A percentile compares a stretch with the other conserved stretches of the same genome.
Evolutionary conservation across 768 basidiomycete genomes (phyloP).

Genomic region (Psilocybe cubensis): DNA sequence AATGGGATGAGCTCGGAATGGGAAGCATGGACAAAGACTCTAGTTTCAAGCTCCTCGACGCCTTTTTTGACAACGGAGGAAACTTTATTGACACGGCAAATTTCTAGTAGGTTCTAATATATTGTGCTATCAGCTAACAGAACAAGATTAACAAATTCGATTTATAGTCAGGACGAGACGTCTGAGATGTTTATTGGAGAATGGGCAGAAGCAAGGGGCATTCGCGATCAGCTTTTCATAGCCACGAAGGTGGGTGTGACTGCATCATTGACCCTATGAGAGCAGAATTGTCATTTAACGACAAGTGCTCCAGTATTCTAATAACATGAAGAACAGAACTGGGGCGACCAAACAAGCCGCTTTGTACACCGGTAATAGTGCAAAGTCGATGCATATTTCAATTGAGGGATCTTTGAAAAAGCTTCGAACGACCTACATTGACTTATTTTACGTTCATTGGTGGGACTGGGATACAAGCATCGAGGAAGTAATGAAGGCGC

Average conservation of each 20-base stretch:
- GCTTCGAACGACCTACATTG: constrained; percentile 49
- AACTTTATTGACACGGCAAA: constrained; percentile 56
- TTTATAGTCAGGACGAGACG: constrained; percentile 51
- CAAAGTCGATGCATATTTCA: constrained; percentile 46
- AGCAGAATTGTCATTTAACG: neutral
- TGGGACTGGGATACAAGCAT: constrained; percentile 61
- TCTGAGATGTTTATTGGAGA: constrained; percentile 59
- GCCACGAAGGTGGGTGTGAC: constrained; percentile 40
- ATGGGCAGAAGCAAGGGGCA: constrained; percentile 49
- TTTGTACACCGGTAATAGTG: constrained; percentile 29
- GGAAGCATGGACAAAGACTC: constrained; percentile 44
- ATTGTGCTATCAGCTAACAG: neutral
- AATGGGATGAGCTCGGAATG: constrained; percentile 33
- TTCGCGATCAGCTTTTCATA: constrained; percentile 52
- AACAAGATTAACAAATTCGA: neutral
- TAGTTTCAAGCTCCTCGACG: constrained; percentile 50
- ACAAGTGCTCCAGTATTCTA: constrained; percentile 30
- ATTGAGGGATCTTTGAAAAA: constrained; percentile 49
- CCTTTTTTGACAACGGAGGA: constrained; percentile 46
- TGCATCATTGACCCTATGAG: neutral
- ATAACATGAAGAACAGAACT: constrained; percentile 31
- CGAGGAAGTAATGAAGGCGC: constrained; percentile 55
- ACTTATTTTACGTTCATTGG: constrained; percentile 49
- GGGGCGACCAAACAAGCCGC: constrained; percentile 16
- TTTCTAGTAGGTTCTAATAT: constrained; percentile 34